Evolutionary conservation across 164 flowering plant species (phyloP), one percentile per base, ranked within the genome.

Genomic region (Vitis labrusca): DNA sequence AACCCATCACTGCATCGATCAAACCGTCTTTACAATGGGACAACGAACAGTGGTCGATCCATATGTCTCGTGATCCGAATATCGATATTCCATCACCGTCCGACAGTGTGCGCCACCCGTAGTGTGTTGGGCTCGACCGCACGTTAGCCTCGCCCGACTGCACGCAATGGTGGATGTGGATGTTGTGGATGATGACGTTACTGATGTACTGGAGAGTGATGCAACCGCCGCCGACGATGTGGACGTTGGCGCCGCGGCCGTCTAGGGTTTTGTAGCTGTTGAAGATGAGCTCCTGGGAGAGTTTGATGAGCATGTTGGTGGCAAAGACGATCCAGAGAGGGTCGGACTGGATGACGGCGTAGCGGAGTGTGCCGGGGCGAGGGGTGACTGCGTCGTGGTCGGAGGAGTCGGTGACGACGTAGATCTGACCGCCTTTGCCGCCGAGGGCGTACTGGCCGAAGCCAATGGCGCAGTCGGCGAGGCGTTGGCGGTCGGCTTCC

Each of bases 61-160:
- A 88, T 37, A 88, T 76, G 74, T 86, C 92, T 12, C 78, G 73
- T 0, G 92, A 59, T 9, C 90, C 92, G 64, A 86, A 88, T 8
- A 88, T 81, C 51, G 92, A 88, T 14, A 88, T 88, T 51, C 92
- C 90, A 51, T 88, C 92, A 6, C 92, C 92, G 76, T 88, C 92
- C n/a, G 92, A 88, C 63, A 53, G 60, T 10, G 86, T 73, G 5
- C 92, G 77, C 16, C 52, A 82, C 2, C 92, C 90, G 67, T 69
- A 88, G 75, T 88, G 92, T 0, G 84, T 80, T 27, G 92, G 89
- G 52, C 85, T 82, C n/a, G 89, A 83, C n/a, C 92, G 81, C 67
- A 88, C 84, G 54, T 80, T 88, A 11, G 92, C 75, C 2, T 88
- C 59, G 1, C 91, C 86, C 12, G 89, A 77, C 27, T 70, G 74